Evolutionary conservation across 768 basidiomycete genomes (phyloP).

Genomic region (Boletus eberwhitei): DNA sequence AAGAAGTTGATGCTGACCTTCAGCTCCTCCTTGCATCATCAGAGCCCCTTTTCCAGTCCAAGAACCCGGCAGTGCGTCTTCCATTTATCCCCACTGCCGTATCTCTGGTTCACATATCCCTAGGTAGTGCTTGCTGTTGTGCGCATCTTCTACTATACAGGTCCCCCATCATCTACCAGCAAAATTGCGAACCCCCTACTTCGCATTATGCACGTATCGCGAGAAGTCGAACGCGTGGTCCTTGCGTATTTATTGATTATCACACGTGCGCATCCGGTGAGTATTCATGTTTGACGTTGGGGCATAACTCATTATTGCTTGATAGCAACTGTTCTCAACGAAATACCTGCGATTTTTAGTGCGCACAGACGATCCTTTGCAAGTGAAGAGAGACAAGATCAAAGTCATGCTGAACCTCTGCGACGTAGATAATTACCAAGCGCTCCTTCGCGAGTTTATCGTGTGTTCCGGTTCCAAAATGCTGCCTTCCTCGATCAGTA

Average conservation of each 20-base stretch:
- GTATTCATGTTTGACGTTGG: conserved; percentile 23
- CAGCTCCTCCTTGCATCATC: conserved; percentile 67
- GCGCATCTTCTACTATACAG: conserved; percentile 72
- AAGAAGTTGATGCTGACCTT: conserved; percentile 76
- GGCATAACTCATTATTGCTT: neutral
- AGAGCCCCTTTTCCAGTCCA: conserved; percentile 78
- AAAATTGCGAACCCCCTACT: conserved; percentile 72
- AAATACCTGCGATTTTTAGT: conserved; percentile 69
- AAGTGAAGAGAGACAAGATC: conserved; percentile 75
- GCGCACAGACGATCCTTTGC: conserved; percentile 59
- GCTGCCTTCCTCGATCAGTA: neutral
- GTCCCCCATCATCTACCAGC: conserved; percentile 49
- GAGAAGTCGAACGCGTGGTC: conserved; percentile 73
- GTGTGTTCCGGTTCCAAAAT: conserved; percentile 43
- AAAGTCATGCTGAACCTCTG: conserved; percentile 65
- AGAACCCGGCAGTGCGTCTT: conserved; percentile 76
- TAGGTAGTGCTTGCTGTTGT: conserved; percentile 80
- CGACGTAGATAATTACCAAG: conserved; percentile 61
- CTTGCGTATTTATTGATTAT: conserved; percentile 69
- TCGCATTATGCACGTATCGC: conserved; percentile 61
- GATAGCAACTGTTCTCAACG: conserved; percentile 49
- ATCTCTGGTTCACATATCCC: neutral
- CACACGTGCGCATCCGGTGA: conserved; percentile 63
- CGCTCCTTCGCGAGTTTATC: conserved; percentile 78
- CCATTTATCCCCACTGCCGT: neutral